phyloP scores from a whole-genome alignment of 2,329 filamentous ascomycete genomes.

The Albifimbria verrucaria region DNA sequence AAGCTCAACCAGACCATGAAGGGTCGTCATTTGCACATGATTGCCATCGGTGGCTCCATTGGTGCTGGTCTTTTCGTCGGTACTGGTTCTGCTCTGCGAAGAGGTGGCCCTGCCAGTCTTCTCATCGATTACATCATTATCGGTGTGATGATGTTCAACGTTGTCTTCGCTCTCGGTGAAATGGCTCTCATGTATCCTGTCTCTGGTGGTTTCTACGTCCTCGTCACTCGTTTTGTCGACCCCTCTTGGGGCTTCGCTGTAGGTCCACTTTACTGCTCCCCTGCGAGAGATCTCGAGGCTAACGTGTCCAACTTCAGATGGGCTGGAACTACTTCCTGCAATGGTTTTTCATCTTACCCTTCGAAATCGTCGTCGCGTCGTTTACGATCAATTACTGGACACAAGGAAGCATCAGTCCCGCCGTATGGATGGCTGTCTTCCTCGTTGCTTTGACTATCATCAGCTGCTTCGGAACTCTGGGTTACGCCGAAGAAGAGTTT shows the following conservation, averaged over 20 bases:
- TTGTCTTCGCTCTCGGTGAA: conserved; percentile 59
- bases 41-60: conserved; percentile 59
- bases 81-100: conserved; percentile 50
- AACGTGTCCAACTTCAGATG: neutral
- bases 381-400: conserved; percentile 51
- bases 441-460: conserved; percentile 44
- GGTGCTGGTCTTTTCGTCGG: conserved; percentile 63
- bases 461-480: conserved; percentile 54
- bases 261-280: conserved; percentile 24
- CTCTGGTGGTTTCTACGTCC: conserved; percentile 62
- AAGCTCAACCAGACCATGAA: conserved; percentile 48
- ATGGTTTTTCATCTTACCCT: conserved; percentile 47
- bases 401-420: conserved; percentile 39
- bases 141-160: conserved; percentile 60
- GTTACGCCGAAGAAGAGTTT: conserved; percentile 56
- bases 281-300: neutral
- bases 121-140: conserved; percentile 52
- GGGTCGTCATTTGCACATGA: conserved; percentile 59
- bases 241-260: conserved; percentile 57
- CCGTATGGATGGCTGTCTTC: conserved; percentile 53
- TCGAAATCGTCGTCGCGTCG: conserved; percentile 48
- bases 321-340: conserved; percentile 40
- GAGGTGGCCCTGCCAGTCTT: conserved; percentile 45
- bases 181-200: conserved; percentile 60
- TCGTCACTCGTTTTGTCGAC: conserved; percentile 59